Evolutionary conservation across 805 yeast species (phyloP).

Genomic region (Scheffersomyces amazonensis): DNA sequence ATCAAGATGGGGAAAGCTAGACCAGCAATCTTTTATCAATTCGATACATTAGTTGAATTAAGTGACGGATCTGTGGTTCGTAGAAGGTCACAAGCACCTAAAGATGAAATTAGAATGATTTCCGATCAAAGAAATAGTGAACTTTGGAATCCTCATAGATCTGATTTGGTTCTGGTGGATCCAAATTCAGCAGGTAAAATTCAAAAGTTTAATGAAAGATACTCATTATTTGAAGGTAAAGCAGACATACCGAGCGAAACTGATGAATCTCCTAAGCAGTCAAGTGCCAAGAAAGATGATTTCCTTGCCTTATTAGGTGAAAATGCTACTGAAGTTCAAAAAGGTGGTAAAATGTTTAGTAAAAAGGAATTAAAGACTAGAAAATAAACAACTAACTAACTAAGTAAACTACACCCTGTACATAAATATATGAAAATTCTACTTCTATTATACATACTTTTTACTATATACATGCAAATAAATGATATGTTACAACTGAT

Average conservation of each 20-base stretch:
- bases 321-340: conserved; percentile 51
- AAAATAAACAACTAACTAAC: conserved; percentile 6
- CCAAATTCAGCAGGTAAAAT: conserved; percentile 83
- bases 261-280: conserved; percentile 20
- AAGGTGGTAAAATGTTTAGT: conserved; percentile 52
- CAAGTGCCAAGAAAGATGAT: conserved; percentile 31
- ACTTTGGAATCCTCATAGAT: conserved; percentile 85
- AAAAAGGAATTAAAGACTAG: conserved; percentile 45
- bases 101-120: conserved; percentile 79
- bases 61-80: conserved; percentile 90
- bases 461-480: no score
- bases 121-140: conserved; percentile 85
- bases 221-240: conserved; percentile 34
- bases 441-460: no score
- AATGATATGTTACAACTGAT: conserved; percentile 1
- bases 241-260: conserved; percentile 20
- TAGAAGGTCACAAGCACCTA: conserved; percentile 85
- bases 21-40: conserved; percentile 90
- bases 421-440: no score
- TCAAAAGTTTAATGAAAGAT: conserved; percentile 69
- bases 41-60: conserved; percentile 83
- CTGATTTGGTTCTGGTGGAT: conserved; percentile 70
- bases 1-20: conserved; percentile 81
- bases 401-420: conserved; percentile 2
- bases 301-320: conserved; percentile 61